These are phyloP conservation scores for Pezicula carpinea DNA, from an alignment of 2,329 filamentous ascomycete genomes.

Conservation along the genomic window DNA sequence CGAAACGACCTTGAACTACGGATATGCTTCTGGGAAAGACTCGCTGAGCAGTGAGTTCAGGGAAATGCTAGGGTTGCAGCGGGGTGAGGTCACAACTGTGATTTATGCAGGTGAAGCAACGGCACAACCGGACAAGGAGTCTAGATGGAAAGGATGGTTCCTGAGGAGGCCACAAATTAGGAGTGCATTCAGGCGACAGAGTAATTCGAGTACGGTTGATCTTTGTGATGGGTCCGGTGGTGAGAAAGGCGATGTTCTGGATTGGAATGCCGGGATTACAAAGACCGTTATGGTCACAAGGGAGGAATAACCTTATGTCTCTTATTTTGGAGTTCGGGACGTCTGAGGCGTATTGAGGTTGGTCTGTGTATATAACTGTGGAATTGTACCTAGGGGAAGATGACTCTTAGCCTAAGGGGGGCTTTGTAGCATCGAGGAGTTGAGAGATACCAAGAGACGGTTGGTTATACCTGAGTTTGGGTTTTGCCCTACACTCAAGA, in stretches of 20 bases:
- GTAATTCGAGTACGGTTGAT: not conserved
- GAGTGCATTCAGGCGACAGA: not conserved
- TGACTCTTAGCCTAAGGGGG: too few relatives aligned
- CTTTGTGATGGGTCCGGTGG: not conserved
- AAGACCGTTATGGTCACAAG: not conserved
- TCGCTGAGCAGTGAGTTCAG: conserved; percentile 21
- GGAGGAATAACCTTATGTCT: not conserved
- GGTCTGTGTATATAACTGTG: too few relatives aligned
- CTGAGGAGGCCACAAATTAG: not conserved
- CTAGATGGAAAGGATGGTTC: not conserved
- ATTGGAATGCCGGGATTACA: not conserved
- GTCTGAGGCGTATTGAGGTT: too few relatives aligned
- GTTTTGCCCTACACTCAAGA: too few relatives aligned
- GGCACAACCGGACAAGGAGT: not conserved
- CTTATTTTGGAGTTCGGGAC: not conserved
- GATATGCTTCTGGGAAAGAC: conserved; percentile 6
- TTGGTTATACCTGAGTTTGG: too few relatives aligned
- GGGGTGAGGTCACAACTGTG: conserved; percentile 19
- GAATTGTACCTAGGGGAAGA: too few relatives aligned
- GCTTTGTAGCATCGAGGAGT: too few relatives aligned
- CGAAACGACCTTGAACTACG: conserved; percentile 1
- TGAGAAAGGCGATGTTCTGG: not conserved
- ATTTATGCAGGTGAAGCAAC: conserved; percentile 12
- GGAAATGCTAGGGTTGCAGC: conserved; percentile 18
- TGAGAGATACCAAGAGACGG: too few relatives aligned